These are phyloP conservation scores for Ascochyta clinopodiicola DNA, from an alignment of 2,329 filamentous ascomycete species.

Conservation along the genomic window DNA sequence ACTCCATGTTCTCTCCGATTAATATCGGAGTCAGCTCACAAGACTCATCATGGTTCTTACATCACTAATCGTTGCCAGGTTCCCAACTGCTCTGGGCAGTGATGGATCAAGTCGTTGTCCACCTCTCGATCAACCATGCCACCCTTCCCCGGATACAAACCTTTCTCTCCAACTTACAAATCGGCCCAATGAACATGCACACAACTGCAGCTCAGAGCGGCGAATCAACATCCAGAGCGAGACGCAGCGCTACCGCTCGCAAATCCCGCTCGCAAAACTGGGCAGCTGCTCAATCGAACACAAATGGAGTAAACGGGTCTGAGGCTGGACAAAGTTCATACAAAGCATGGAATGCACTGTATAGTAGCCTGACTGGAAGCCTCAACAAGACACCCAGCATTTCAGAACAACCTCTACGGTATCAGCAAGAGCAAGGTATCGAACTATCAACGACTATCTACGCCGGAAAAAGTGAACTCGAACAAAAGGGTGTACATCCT, in stretches of 20 bases:
- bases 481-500: neutral
- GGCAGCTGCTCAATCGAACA: neutral
- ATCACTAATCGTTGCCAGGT: slow-evolving; percentile 1
- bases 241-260: neutral
- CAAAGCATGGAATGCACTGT: neutral
- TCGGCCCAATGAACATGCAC: neutral
- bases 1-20: neutral
- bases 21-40: neutral
- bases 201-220: neutral
- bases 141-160: slow-evolving; percentile 15
- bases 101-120: slow-evolving; percentile 16
- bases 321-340: neutral
- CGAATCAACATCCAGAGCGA: neutral
- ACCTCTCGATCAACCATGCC: slow-evolving; percentile 21
- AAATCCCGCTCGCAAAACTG: neutral
- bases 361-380: neutral
- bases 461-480: neutral
- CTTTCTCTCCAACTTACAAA: slow-evolving; percentile 16
- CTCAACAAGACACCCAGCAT: neutral
- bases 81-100: slow-evolving; percentile 12
- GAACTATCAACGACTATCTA: neutral
- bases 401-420: neutral
- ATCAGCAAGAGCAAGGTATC: neutral
- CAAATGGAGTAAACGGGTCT: neutral
- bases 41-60: neutral